Evolutionary conservation across 2,329 filamentous ascomycete species (phyloP).

Genomic region (Penicillium nordicum): DNA sequence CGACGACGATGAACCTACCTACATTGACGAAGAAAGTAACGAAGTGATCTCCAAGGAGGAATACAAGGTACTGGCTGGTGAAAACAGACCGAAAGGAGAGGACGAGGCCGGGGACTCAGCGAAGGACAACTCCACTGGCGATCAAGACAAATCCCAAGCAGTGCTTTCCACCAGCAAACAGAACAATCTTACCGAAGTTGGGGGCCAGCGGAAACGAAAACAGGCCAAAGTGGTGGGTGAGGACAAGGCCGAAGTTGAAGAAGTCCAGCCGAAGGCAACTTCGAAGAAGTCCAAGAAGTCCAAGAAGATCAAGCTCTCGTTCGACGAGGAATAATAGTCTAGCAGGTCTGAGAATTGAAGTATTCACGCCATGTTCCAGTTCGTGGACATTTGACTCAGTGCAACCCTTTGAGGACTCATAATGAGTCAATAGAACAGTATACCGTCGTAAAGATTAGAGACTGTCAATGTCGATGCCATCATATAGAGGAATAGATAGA

Average conservation of each 20-base stretch:
- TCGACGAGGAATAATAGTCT: slow-evolving; percentile 35
- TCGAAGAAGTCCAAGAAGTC: slow-evolving; percentile 40
- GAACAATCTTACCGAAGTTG: slow-evolving; percentile 39
- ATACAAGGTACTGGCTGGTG: slow-evolving; percentile 38
- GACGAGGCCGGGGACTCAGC: slow-evolving; percentile 10
- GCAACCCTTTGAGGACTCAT: slow-evolving; percentile 11
- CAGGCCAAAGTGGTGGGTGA: slow-evolving; percentile 42
- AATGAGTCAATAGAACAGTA: slow-evolving; percentile 18
- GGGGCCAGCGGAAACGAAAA: slow-evolving; percentile 42
- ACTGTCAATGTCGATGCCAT: neutral
- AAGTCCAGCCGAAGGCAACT: slow-evolving; percentile 22
- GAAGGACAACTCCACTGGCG: slow-evolving; percentile 12
- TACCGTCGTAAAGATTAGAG: slow-evolving; percentile 2
- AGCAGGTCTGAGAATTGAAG: neutral
- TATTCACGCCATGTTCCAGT: neutral
- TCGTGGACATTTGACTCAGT: neutral
- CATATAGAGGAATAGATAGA: neutral
- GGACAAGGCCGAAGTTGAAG: slow-evolving; percentile 27
- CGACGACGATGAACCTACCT: slow-evolving; percentile 44
- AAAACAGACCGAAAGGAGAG: slow-evolving; percentile 15
- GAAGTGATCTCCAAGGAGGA: slow-evolving; percentile 45
- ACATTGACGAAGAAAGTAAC: slow-evolving; percentile 44
- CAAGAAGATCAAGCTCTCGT: slow-evolving; percentile 48
- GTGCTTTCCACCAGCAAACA: slow-evolving; percentile 28
- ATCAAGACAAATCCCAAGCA: slow-evolving; percentile 13